These are phyloP conservation scores for Whalleya microplaca DNA, from an alignment of 2,329 filamentous ascomycete genomes.

Conservation along the genomic window DNA sequence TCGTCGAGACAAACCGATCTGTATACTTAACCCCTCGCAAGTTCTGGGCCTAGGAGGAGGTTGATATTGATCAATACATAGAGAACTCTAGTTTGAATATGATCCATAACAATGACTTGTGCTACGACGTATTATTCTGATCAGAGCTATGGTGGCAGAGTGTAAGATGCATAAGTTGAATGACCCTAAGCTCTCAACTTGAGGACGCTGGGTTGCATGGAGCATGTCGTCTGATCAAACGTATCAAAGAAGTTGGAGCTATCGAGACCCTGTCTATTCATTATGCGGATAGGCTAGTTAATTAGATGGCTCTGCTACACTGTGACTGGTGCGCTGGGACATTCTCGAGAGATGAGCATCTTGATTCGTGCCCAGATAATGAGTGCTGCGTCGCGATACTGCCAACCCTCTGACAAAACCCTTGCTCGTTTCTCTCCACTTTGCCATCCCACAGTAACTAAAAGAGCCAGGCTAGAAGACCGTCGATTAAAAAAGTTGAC, in stretches of 20 bases:
- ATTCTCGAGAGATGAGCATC: constrained; percentile 1
- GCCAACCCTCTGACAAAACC: constrained; percentile 9
- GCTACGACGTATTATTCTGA: not conserved
- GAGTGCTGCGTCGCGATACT: constrained; percentile 7
- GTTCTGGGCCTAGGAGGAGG: not conserved
- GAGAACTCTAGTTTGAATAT: not conserved
- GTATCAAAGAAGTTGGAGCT: not conserved
- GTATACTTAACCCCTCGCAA: not conserved
- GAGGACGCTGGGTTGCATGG: not conserved
- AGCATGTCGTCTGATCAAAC: not conserved
- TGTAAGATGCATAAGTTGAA: not conserved
- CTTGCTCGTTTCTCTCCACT: constrained; percentile 2
- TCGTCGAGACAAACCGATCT: not conserved
- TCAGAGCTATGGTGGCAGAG: not conserved
- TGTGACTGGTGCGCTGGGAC: not conserved
- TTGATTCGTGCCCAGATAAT: constrained; percentile 16
- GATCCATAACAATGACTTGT: not conserved
- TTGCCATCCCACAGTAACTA: not conserved
- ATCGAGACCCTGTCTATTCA: not conserved
- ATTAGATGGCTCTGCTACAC: too few relatives aligned
- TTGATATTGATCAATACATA: not conserved
- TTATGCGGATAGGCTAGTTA: not conserved
- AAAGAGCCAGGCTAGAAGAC: not conserved
- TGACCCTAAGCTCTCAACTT: not conserved
- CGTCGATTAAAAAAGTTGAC: constrained; percentile 9